Evolutionary conservation across 495 filamentous ascomycete species (phyloP), one percentile per base, ranked within the genome.

Genomic region (Articulospora tetracladia): DNA sequence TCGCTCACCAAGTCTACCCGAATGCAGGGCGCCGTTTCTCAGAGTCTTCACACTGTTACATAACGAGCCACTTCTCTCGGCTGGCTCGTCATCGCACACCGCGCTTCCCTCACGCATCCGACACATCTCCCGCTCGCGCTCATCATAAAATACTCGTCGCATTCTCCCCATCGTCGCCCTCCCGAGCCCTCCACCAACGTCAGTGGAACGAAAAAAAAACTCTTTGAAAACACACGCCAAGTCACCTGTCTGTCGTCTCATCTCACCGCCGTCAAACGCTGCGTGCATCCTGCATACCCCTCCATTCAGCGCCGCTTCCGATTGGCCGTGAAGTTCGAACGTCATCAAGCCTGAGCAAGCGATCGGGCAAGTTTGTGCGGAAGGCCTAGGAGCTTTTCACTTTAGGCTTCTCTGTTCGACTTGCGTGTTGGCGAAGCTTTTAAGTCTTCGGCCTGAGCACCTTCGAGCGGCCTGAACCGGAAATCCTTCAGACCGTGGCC

Each of bases 21-120:
- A 17, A 44, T 44, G 39, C 39, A 44, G 39, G 17, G 17, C 8
- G 17, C 53, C 27, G 27, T 23, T 22, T 19, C 28, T 22, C 17
- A 27, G 17, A 53, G 27, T 6, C 25, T 27, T 50, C 51, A 23
- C 53, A 24, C 53, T 55, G 27, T 39, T 55, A 55, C 53, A 36
- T 55, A 39, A 55, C 53, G 22, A 39, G 53, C 22, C 28, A 30
- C 28, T 53, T 53, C 25, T 32, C n/a, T 32, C 4, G 13, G 6
- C 30, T 32, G 30, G 30, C 30, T 13, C 6, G 13, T 32, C 30
- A 4, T 32, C 20, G 41, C 41, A 47, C 41, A 19, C 41, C 20
- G 41, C 17, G 41, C 17, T 47, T n/a, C 41, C 7, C 47, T 6
- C 20, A 50, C 10, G 34, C 34, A 50, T 25, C 7, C 19, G 20